phyloP scores from a whole-genome alignment of 2,329 filamentous ascomycete species.

The Ophiostoma novo-ulmi region DNA sequence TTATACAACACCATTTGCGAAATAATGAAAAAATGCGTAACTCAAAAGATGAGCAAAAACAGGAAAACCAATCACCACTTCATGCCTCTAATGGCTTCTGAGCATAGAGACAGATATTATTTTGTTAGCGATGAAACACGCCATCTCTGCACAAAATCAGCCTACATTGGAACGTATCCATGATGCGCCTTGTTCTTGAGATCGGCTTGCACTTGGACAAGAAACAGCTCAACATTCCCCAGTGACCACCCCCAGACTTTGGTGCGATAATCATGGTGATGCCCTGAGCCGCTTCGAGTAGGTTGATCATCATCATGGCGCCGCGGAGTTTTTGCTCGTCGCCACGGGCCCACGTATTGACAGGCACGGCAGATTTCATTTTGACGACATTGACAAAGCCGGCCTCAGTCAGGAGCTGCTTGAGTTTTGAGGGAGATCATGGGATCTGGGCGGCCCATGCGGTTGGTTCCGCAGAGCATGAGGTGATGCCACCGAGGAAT shows the following conservation, averaged over 20 bases:
- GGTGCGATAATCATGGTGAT: conserved; percentile 30
- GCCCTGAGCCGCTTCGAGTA: conserved; percentile 29
- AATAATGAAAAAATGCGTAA: background rate
- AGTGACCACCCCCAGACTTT: conserved; percentile 30
- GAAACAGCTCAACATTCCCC: conserved; percentile 30
- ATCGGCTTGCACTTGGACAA: conserved; percentile 27
- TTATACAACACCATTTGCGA: background rate
- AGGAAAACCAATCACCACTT: background rate
- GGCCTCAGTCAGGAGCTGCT: background rate
- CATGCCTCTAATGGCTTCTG: background rate
- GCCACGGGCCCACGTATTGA: conserved; percentile 34
- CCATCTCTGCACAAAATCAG: background rate
- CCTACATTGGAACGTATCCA: conserved; percentile 27
- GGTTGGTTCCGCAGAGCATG: background rate
- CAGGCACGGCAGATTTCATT: conserved; percentile 33
- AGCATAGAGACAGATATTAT: background rate
- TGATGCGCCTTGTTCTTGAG: conserved; percentile 27
- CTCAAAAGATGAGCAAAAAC: background rate
- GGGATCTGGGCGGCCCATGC: background rate
- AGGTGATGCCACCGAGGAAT: conserved; percentile 21
- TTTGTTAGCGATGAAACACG: background rate
- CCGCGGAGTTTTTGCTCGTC: conserved; percentile 30
- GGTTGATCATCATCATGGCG: conserved; percentile 31
- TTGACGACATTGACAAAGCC: conserved; percentile 26
- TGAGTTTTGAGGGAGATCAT: background rate